These are phyloP conservation scores for Aspergillus nidulans DNA, from an alignment of 495 filamentous ascomycete genomes.

Conservation along the genomic window DNA sequence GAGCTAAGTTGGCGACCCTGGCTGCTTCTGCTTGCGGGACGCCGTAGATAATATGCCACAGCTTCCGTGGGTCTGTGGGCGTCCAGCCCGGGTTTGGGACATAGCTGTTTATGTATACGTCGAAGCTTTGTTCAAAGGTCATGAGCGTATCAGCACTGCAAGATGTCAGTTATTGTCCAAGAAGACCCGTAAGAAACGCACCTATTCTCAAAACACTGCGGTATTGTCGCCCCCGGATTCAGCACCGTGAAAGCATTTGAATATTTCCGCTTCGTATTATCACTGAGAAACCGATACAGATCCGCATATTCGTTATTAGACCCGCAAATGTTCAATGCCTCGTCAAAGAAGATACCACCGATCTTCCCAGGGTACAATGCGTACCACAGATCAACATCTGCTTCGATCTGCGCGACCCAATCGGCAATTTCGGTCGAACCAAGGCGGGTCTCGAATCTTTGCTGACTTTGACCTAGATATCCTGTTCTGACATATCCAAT, in stretches of 20 bases:
- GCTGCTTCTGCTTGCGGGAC: neutral
- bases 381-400: slow-evolving; percentile 23
- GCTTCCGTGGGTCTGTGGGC: slow-evolving; percentile 15
- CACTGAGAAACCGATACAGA: slow-evolving; percentile 12
- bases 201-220: slow-evolving; percentile 16
- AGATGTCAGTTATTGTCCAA: too few species aligned
- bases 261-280: slow-evolving; percentile 13
- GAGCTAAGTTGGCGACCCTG: slow-evolving; percentile 2
- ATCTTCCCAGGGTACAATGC: slow-evolving; percentile 12
- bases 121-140: slow-evolving; percentile 12
- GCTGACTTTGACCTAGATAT: slow-evolving; percentile 19
- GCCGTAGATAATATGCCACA: slow-evolving; percentile 18
- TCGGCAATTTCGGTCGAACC: slow-evolving; percentile 14
- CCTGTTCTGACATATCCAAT: slow-evolving; percentile 23
- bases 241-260: slow-evolving; percentile 11
- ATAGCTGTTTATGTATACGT: slow-evolving; percentile 9
- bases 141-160: slow-evolving; percentile 18
- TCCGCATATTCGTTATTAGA: slow-evolving; percentile 13
- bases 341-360: slow-evolving; percentile 23
- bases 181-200: too few species aligned
- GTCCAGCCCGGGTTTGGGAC: slow-evolving; percentile 17
- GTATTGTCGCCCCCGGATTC: slow-evolving; percentile 14
- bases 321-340: slow-evolving; percentile 19
- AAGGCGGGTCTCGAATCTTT: slow-evolving; percentile 19
- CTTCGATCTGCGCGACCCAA: slow-evolving; percentile 20